Evolutionary conservation across 2,329 filamentous ascomycete species (phyloP), one percentile per base, ranked within the genome.

Genomic region (Epichloe uncinata): DNA sequence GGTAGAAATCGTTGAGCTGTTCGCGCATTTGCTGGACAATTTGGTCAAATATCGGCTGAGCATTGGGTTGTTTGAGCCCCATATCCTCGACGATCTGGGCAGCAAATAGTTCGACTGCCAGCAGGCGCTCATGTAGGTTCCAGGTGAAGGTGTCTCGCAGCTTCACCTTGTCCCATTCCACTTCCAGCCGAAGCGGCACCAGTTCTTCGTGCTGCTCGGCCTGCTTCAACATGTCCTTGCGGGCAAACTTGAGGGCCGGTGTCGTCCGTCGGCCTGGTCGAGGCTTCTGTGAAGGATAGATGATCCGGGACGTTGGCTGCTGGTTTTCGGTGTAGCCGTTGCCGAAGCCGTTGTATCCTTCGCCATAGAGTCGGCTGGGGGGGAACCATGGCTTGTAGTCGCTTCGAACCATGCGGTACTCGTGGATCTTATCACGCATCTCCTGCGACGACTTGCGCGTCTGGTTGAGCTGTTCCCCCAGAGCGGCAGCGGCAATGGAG

Each of bases 91-190:
- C 80, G 18, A 98, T 74, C 63, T 94, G 89, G 52, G 87, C 81
- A 1, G 90, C 87, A 64, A 97, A 97, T 11, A 93, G 67, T 51
- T 95, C 85, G 18, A 84, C 79, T 20, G 80, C 76, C 3, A 94
- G 79, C 13, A 93, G 77, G 52, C 90, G 84, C 64, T 98, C 93
- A 69, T 96, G 87, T 36, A 97, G 75, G 66, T 98, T 98, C 90
- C 91, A 98, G 3, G 93, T 97, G 58, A 98, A 96, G 1, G 93
- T 97, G 66, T 98, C 93, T 64, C 93, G 85, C 53, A 98, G 74
- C 68, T 93, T 93, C 59, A 97, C 80, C 70, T 95, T 95, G 57
- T 97, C 91, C 77, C 87, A 86, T 61, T 98, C 93, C 46, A 97
- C 87, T 60, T 98, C 93, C 49, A 98, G 70, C 45, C 93, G 81